These are phyloP conservation scores for Friedmanniomyces simplex DNA, from an alignment of 495 filamentous ascomycete species.

Conservation along the genomic window DNA sequence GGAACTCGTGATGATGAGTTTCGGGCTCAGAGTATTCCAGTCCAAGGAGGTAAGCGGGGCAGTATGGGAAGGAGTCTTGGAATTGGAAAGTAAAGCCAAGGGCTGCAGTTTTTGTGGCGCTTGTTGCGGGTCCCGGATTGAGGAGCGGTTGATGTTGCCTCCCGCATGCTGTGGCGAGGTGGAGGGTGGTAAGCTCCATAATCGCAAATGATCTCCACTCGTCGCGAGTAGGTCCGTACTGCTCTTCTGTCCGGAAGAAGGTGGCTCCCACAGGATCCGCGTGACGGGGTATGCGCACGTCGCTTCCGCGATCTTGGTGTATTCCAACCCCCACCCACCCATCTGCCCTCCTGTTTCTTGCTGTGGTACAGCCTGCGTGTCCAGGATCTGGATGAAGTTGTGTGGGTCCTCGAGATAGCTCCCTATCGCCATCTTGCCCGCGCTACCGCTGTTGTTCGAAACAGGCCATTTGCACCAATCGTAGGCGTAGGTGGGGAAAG, in stretches of 20 bases:
- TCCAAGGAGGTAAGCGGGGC: constrained; percentile 92
- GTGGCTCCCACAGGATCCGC: constrained; percentile 91
- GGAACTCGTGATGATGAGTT: constrained; percentile 94
- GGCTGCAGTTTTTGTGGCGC: constrained; percentile 82
- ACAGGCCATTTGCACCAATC: constrained; percentile 99
- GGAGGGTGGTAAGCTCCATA: constrained; percentile 71
- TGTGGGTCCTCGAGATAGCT: constrained; percentile 97
- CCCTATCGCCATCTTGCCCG: constrained; percentile 84
- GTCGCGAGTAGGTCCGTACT: constrained; percentile 94
- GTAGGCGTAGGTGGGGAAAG: constrained; percentile 90
- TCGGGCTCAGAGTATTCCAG: constrained; percentile 95
- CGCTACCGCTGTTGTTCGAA: constrained; percentile 51
- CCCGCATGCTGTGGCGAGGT: constrained; percentile 29
- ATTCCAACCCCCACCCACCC: constrained; percentile 71
- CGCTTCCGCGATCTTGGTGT: constrained; percentile 89
- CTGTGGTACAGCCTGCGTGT: constrained; percentile 65
- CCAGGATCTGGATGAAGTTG: constrained; percentile 98
- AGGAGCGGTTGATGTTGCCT: constrained; percentile 61
- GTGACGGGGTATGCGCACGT: constrained; percentile 98
- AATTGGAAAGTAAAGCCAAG: constrained; percentile 87
- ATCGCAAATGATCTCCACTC: constrained; percentile 86
- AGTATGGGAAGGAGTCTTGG: constrained; percentile 95
- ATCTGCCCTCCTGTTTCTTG: no score
- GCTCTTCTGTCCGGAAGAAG: constrained; percentile 80
- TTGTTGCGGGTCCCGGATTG: constrained; percentile 40